Base-by-base conservation (phyloP, 2,329 filamentous ascomycete species). In the Fusarium proliferatum region DNA sequence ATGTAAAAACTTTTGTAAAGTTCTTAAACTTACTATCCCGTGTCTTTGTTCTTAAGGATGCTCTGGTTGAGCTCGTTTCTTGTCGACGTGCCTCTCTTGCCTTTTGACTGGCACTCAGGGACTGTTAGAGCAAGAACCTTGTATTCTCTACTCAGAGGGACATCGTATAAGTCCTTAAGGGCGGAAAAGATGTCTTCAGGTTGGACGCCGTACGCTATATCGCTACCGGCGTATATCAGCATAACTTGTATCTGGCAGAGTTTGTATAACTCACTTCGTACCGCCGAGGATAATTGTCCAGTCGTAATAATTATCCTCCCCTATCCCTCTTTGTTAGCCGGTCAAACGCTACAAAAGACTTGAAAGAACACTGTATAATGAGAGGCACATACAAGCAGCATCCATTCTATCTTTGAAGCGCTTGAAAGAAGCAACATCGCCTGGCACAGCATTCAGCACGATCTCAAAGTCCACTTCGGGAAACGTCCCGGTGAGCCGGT, bases 221-320 rank as follows among this genome's bases (percentile, higher is more conserved):
- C 90, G 75, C 86, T 87, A 61, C 34, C 30, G 30, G 33, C 41
- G 16, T 34, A 11, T 1, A 46, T 73, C 34, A 71, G 61, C n/a
- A 9, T 12, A 33, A 33, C 28, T 46, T 19, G 34, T 43, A 21
- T 30, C 11, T 19, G 26, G 16, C 28, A 23, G 12, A 33, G 13
- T 12, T 26, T 33, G n/a, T 36, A 17, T 61, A 58, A 64, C 83
- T 59, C 81, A 87, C 83, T 92, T 93, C 55, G 90, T 92, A 5
- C 90, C 91, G 13, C 89, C 90, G 5, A 93, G 85, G 9, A 92
- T 80, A 38, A 93, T 86, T 19, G 88, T 86, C 89, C 90, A 92
- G 82, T 92, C 88, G 72, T 84, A 90, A 2, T 70, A 64, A 8
- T 69, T 67, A 36, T 65, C 69, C n/a, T 73, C 55, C 61, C 75